Evolutionary conservation across 495 filamentous ascomycete species (phyloP).

Genomic region (Penicillium waksmanii): DNA sequence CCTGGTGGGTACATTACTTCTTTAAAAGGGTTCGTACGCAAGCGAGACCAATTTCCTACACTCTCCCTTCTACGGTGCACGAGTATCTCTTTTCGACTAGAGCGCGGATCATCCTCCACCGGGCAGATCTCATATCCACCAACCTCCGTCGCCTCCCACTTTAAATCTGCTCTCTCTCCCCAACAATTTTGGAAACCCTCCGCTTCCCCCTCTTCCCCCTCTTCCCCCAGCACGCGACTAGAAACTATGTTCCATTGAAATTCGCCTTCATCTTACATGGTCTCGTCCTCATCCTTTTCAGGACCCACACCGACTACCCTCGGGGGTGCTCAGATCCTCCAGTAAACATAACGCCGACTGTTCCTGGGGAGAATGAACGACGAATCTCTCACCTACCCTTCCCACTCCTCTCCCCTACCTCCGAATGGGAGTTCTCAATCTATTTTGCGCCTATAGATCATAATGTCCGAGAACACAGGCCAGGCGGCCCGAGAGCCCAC

Average conservation of each 20-base stretch:
- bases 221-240: neutral
- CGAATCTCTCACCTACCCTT: neutral
- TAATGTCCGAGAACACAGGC: conserved; percentile 24
- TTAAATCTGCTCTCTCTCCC: conserved; percentile 12
- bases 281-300: neutral
- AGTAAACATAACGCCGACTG: neutral
- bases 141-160: conserved; percentile 3
- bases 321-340: conserved; percentile 13
- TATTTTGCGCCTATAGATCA: conserved; percentile 13
- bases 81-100: conserved; percentile 11
- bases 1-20: neutral
- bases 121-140: conserved; percentile 26
- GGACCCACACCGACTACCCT: neutral
- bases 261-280: neutral
- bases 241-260: neutral
- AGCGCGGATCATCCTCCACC: conserved; percentile 33
- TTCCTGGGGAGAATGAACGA: conserved; percentile 3
- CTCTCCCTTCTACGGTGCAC: no score
- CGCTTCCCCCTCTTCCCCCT: neutral
- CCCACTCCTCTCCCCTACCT: neutral
- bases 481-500: conserved; percentile 26
- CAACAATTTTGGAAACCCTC: conserved; percentile 4
- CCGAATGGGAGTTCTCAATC: conserved; percentile 22
- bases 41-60: no score
- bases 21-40: neutral